phyloP scores from a whole-genome alignment of 1,284 basidiomycete species.

The Bondarzewia mesenterica region DNA sequence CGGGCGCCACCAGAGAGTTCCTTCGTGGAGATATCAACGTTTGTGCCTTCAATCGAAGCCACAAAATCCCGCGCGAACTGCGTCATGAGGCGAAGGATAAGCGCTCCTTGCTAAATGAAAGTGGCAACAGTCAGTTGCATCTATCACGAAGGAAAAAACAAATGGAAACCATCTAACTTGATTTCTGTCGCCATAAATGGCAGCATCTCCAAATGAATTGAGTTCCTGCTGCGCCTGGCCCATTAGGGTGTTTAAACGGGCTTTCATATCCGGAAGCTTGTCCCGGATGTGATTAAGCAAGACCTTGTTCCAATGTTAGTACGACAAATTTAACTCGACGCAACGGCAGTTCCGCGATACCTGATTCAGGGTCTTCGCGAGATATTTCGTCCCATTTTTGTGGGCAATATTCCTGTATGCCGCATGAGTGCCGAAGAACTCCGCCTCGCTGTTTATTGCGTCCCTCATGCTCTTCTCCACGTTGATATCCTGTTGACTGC shows the following conservation, averaged over 20 bases:
- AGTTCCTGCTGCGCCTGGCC: conserved; percentile 98
- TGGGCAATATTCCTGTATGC: conserved; percentile 96
- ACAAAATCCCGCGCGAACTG: conserved; percentile 98
- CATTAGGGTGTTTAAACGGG: conserved; percentile 95
- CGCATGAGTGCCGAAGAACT: conserved; percentile 88
- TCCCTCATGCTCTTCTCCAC: conserved; percentile 81
- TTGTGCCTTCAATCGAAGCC: conserved; percentile 97
- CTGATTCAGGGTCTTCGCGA: conserved; percentile 92
- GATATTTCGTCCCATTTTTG: conserved; percentile 93
- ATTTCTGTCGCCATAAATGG: conserved; percentile 89
- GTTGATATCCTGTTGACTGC: conserved; percentile 97
- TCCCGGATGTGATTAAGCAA: conserved; percentile 98
- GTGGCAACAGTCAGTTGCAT: neutral
- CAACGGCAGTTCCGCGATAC: conserved; percentile 28
- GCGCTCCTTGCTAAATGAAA: conserved; percentile 63
- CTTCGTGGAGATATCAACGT: conserved; percentile 95
- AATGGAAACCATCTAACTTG: conserved; percentile 39
- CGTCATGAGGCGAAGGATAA: conserved; percentile 95
- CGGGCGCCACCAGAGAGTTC: conserved; percentile 97
- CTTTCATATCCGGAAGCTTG: conserved; percentile 99
- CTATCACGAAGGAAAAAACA: neutral
- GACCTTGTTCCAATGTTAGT: conserved; percentile 42
- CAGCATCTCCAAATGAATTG: conserved; percentile 91
- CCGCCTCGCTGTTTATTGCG: conserved; percentile 79
- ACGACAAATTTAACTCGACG: neutral